Base-by-base conservation (phyloP, 2,329 filamentous ascomycete species). In the Akanthomyces lecanii region DNA sequence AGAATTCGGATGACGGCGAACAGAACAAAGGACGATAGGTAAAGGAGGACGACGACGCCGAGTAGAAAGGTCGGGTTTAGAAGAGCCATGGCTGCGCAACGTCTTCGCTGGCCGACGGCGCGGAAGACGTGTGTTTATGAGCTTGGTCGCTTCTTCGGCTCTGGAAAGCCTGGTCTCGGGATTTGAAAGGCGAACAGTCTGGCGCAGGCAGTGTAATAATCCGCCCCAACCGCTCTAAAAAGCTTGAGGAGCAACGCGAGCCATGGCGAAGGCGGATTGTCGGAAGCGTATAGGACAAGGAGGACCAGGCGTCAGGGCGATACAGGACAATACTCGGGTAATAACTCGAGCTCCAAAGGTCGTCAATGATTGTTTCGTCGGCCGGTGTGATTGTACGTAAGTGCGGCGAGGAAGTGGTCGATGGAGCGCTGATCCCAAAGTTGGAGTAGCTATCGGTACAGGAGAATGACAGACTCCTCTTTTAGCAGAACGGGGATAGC, bases 1-100 rank as follows among this genome's bases (percentile, higher is more conserved):
- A 94, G 82, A 69, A 98, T 93, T 68, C 95, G 92, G 67, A 99
- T 79, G 69, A 98, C 85, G 71, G 95, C 95, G 75, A 99, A 97
- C 64, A 97, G 76, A 65, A 99, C 88, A 73, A 99, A 99, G 66
- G 94, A 92, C 66, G 87, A 89, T 51, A 99, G 85, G 79, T 98
- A 99, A 66, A 91, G 80, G 67, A 98, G 84, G 70, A 98, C 87
- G 73, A 93, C 71, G 69, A 96, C 82, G 74, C 94, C 94, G 71
- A 96, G 86, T 67, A 97, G 79, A 74, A 97, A 97, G 69, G 94
- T 91, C 69, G 89, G 89, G 71, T 84, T 86, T 69, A 88, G 78
- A 69, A 88, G 82, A 72, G 86, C 85, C 86, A 89, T 89, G 69
- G 21, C 42, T 33, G 6, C 18, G 30, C 30, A 28, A 40, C 48